Evolutionary conservation across 257 asterid genomes (phyloP).

Genomic region (Buddleja alternifolia): DNA sequence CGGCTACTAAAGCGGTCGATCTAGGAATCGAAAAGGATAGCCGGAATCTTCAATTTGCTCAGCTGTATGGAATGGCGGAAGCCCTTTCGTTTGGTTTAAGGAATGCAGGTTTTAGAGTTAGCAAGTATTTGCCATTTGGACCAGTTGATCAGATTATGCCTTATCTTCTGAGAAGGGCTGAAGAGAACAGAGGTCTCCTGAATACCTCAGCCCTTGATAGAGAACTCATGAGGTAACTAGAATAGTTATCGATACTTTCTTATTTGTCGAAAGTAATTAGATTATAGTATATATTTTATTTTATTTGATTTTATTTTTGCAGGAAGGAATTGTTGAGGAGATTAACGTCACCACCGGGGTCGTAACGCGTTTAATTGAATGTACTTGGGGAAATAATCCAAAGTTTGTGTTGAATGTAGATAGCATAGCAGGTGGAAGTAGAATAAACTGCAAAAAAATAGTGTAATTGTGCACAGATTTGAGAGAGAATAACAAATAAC

Average conservation of each 20-base stretch:
- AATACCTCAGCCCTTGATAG: constrained; percentile 64
- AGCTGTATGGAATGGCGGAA: constrained; percentile 93
- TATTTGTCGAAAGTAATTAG: not conserved
- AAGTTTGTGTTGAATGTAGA: not conserved
- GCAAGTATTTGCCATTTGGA: constrained; percentile 89
- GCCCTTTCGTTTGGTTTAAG: constrained; percentile 63
- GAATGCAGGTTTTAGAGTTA: constrained; percentile 74
- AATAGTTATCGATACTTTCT: not conserved
- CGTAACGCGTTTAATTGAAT: not conserved
- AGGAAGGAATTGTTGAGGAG: constrained; percentile 72
- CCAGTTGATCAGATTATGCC: constrained; percentile 88
- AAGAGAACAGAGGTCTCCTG: constrained; percentile 82
- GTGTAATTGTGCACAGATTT: constrained; percentile 29
- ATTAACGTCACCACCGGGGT: constrained; percentile 24
- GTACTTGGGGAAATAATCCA: not conserved
- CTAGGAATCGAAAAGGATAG: constrained; percentile 54
- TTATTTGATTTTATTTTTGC: not conserved
- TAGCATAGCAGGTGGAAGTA: constrained; percentile 6
- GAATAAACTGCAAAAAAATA: constrained; percentile 10
- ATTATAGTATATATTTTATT: not conserved
- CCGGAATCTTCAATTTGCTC: constrained; percentile 73
- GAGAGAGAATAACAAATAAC: not conserved
- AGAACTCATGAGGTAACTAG: constrained; percentile 61
- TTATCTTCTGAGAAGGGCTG: constrained; percentile 87
- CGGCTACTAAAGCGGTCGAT: constrained; percentile 62